These are phyloP conservation scores for Fusarium continuum DNA, from an alignment of 2,329 filamentous ascomycete genomes.

Conservation along the genomic window DNA sequence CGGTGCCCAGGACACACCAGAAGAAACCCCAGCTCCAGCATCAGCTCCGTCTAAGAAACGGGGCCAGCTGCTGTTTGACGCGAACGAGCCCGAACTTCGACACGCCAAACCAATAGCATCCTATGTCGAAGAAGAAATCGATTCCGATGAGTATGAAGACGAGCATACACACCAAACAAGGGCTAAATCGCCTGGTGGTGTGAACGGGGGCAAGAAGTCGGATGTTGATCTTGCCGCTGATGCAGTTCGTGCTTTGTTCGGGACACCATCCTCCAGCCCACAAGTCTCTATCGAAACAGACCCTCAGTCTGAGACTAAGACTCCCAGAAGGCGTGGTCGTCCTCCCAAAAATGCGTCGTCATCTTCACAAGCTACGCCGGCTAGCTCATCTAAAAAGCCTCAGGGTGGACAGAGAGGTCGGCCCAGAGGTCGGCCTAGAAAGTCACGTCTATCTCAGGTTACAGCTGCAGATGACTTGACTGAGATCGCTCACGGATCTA, in stretches of 20 bases:
- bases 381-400: constrained; percentile 28
- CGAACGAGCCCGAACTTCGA: constrained; percentile 59
- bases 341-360: constrained; percentile 45
- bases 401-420: constrained; percentile 37
- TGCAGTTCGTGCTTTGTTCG: constrained; percentile 46
- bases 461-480: constrained; percentile 1
- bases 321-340: constrained; percentile 43
- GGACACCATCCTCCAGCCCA: constrained; percentile 13
- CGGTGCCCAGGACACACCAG: constrained; percentile 18
- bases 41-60: constrained; percentile 30
- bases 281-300: neutral
- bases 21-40: neutral
- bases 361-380: neutral
- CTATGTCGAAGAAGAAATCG: constrained; percentile 60
- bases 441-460: constrained; percentile 32
- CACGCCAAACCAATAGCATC: constrained; percentile 63
- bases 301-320: constrained; percentile 3
- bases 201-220: constrained; percentile 7
- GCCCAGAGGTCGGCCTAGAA: constrained; percentile 45
- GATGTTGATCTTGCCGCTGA: constrained; percentile 55
- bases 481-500: neutral
- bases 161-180: constrained; percentile 47
- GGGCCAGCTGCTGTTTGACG: constrained; percentile 48
- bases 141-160: constrained; percentile 54
- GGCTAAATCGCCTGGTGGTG: constrained; percentile 7